Evolutionary conservation across 805 yeast species (phyloP).

Genomic region (Barnettozyma populi): DNA sequence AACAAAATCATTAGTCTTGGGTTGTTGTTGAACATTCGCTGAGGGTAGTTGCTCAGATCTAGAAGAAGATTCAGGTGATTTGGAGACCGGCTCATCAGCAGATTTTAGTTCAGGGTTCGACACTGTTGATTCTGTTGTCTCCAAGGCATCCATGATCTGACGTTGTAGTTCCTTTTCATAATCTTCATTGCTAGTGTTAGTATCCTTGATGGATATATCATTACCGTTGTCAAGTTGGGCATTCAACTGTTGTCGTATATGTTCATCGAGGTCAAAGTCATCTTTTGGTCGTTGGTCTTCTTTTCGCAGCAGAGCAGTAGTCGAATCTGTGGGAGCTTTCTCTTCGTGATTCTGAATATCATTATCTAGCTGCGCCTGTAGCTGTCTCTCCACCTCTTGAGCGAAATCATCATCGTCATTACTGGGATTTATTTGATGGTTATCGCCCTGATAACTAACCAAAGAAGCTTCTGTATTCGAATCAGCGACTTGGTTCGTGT

Average conservation of each 20-base stretch:
- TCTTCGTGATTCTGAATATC: background rate
- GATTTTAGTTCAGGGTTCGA: background rate
- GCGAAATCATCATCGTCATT: slow-evolving; percentile 24
- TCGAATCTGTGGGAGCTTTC: background rate
- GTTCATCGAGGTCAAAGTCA: slow-evolving; percentile 4
- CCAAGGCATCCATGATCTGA: slow-evolving; percentile 18
- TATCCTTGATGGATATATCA: background rate
- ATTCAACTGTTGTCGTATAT: slow-evolving; percentile 10
- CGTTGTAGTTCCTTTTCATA: slow-evolving; percentile 15
- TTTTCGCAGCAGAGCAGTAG: background rate
- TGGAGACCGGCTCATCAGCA: background rate
- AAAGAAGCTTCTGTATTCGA: slow-evolving; percentile 3
- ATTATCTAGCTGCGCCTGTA: slow-evolving; percentile 16
- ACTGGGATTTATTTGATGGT: slow-evolving; percentile 3
- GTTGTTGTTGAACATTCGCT: background rate
- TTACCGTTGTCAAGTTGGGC: background rate
- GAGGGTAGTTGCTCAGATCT: background rate
- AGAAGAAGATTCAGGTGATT: background rate
- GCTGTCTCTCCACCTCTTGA: slow-evolving; percentile 24
- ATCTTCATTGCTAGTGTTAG: background rate
- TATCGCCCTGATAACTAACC: slow-evolving; percentile 3
- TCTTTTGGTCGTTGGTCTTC: background rate
- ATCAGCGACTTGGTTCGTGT: background rate
- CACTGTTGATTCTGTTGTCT: background rate
- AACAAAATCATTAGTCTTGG: background rate